phyloP scores from a whole-genome alignment of 768 basidiomycete genomes.

The Gautieria morchelliformis region DNA sequence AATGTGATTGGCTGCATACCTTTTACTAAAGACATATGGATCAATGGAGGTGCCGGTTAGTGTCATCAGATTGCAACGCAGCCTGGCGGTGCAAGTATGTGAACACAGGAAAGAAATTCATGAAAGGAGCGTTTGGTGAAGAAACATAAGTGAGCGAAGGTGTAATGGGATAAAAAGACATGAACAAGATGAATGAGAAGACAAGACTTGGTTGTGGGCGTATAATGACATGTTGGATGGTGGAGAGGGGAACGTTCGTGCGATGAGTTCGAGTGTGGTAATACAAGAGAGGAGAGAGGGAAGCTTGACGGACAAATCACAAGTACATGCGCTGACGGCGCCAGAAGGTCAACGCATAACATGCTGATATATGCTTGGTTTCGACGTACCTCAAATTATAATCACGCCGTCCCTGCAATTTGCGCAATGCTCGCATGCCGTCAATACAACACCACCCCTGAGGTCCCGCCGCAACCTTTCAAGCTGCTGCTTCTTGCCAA shows the following conservation, averaged over 20 bases:
- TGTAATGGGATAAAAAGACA: not conserved
- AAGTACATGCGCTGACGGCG: not conserved
- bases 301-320: not conserved
- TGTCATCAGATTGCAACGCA: too few relatives aligned
- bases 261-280: not conserved
- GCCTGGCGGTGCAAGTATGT: too few relatives aligned
- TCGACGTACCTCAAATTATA: not conserved
- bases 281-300: not conserved
- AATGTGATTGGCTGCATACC: too few relatives aligned
- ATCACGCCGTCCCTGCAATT: slow-evolving; percentile 1
- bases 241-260: not conserved
- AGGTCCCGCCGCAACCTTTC: slow-evolving; percentile 51
- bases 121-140: not conserved
- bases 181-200: not conserved
- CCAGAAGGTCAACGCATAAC: not conserved
- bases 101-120: not conserved
- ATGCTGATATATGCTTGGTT: not conserved
- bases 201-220: not conserved
- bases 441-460: slow-evolving; percentile 25
- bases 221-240: not conserved
- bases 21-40: too few relatives aligned
- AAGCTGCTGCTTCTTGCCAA: slow-evolving; percentile 58
- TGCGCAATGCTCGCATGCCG: not conserved
- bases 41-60: too few relatives aligned
- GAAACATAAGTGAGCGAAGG: not conserved